Evolutionary conservation across 202 grass and related monocot genomes (phyloP), one percentile per base, ranked within the genome.

Genomic region (Brachypodium distachyon): DNA sequence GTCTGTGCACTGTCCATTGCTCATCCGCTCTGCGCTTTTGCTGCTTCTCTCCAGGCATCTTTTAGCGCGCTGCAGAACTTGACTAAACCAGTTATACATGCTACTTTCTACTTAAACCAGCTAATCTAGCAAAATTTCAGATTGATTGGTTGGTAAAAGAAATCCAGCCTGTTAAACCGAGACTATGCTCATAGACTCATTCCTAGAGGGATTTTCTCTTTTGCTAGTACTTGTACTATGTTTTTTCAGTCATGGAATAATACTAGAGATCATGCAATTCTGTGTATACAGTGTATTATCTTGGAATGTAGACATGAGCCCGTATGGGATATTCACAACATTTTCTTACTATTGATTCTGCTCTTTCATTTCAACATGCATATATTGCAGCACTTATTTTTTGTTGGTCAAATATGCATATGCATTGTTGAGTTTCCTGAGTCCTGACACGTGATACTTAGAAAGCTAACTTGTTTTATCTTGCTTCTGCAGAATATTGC

Each of bases 401-500:
- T 57, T 7, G 41, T 58, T 79, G 38, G 9, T 16, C 12, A 39
- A 40, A 27, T 79, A 66, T 0, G 3, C 27, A 12, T 57, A 7
- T 19, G 2, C 12, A 19, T 0, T 14, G 10, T 31, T 36, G 12
- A 32, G 5, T 67, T 57, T 34, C 26, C 42, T 6, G 3, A 55
- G 52, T 55, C 10, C 19, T n/a, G 18, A 7, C 6, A 54, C 9
- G 13, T 59, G 28, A 4, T 36, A 39, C 10, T 34, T 14, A 9
- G 21, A 16, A 16, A 46, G 23, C 18, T 79, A 57, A 90, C 70
- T 47, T 67, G 1, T 2, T 41, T 61, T 21, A 18, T n/a, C 47
- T n/a, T 49, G 13, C 3, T 83, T 63, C 12, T 78, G 27, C 88
- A 97, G 94, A 97, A 62, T 94, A 89, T 59, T 97, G 94, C 46